Evolutionary conservation across 768 basidiomycete species (phyloP), one percentile per base, ranked within the genome.

Genomic region (Megacollybia marginata): DNA sequence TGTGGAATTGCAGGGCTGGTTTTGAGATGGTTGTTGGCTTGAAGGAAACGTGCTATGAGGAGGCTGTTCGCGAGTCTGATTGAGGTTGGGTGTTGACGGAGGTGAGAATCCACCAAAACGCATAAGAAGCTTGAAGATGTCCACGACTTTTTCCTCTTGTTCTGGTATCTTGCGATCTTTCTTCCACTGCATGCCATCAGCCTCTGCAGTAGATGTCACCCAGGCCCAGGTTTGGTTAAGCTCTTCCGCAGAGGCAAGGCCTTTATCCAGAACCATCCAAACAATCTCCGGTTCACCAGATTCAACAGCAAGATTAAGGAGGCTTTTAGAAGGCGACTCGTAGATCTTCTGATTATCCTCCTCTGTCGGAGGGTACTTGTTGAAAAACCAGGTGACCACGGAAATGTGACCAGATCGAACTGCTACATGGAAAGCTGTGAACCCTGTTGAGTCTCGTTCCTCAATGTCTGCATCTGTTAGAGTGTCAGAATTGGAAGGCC

Each of bases 351-450:
- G 55, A 33, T 69, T 65, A 54, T 85, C 85, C 36, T 67, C 59
- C 38, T 79, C 71, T 43, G 71, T 69, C 5, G 83, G 80, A 36
- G 79, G 68, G 58, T 84, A 79, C 23, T 66, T 65, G 48, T 85
- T 69, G 57, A 89, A 69, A 10, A 88, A 80, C 68, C 82, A 71
- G 38, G 72, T 65, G 51, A 83, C 62, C 52, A 87, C 70, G 11
- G 71, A 54, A 31, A 79, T 57, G 54, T 80, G 68, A 10, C 83
- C 80, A 50, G 59, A 58, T 58, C 71, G 66, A 9, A 89, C 60
- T 9, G 84, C 83, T 47, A 80, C 55, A 62, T 90, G 86, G 66
- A 87, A 81, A 2, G 83, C 75, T 4, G 85, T 85, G 45, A 74
- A 67, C 19, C 76, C 75, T 46, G 69, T 54, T 0, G 70, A 73